Conservation (phyloP, 1,284 basidiomycete species). For the Microstroma glucosiphilum region DNA sequence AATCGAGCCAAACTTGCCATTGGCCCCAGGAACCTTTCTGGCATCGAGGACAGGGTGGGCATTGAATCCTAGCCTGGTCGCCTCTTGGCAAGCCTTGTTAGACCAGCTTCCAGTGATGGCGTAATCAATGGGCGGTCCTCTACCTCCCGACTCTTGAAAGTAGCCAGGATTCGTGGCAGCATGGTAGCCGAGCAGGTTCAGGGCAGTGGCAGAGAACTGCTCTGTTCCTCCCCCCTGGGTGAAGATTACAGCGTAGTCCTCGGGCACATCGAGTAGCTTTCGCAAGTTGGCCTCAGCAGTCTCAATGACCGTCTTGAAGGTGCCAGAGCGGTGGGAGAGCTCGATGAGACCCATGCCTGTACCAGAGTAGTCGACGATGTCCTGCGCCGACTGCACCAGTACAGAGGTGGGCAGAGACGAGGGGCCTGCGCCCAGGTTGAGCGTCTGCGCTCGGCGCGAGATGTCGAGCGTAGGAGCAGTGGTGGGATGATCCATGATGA, state of each 20-base stretch:
- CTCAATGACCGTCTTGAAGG: conserved; percentile 42
- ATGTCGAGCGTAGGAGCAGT: conserved; percentile 8
- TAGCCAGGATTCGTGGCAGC: conserved; percentile 40
- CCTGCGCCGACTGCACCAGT: conserved; percentile 44
- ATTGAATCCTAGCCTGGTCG: conserved; percentile 31
- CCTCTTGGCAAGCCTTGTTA: conserved; percentile 44
- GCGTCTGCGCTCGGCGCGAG: conserved; percentile 31
- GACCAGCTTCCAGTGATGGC: conserved; percentile 47
- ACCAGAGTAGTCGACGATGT: conserved; percentile 40
- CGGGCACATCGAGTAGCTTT: conserved; percentile 34
- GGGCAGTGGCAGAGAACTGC: conserved; percentile 45
- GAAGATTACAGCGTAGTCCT: conserved; percentile 45
- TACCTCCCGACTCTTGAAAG: conserved; percentile 21
- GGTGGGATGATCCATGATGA: background rate
- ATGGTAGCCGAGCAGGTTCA: conserved; percentile 45
- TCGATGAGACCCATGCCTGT: conserved; percentile 48
- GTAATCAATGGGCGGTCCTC: conserved; percentile 45
- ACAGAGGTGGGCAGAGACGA: conserved; percentile 44
- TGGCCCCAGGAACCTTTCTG: conserved; percentile 25
- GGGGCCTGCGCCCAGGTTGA: conserved; percentile 49
- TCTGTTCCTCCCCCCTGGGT: conserved; percentile 48
- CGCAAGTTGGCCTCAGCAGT: conserved; percentile 44
- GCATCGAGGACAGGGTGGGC: conserved; percentile 38
- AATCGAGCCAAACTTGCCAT: conserved; percentile 65
- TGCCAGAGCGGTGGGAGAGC: conserved; percentile 45